A percentile compares a stretch with the other conserved stretches of the same genome.
Conservation (phyloP, 1,284 basidiomycete species). For the Cronartium quercuum region DNA sequence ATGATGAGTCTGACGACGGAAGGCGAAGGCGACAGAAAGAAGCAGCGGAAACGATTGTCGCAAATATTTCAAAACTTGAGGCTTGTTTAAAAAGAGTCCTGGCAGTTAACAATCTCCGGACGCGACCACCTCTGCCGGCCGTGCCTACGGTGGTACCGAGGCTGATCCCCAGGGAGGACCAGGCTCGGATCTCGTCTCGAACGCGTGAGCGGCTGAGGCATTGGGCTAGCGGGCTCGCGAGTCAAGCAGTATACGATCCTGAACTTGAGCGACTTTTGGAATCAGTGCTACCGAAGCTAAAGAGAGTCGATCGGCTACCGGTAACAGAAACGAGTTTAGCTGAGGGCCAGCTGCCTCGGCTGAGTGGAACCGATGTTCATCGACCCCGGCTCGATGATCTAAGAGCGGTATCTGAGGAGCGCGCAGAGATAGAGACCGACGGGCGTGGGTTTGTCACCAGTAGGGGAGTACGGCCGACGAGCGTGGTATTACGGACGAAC, state of each 20-base stretch:
- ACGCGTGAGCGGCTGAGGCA: slow-evolving; percentile 13
- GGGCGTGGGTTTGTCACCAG: not conserved
- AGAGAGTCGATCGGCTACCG: not conserved
- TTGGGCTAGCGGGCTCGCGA: slow-evolving; percentile 19
- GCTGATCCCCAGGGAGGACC: not conserved
- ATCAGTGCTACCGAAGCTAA: slow-evolving; percentile 1
- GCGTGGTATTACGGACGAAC: slow-evolving; percentile 7
- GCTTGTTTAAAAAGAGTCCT: slow-evolving; percentile 12
- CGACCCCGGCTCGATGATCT: slow-evolving; percentile 16
- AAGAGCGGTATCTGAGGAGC: not conserved
- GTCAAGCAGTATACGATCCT: slow-evolving; percentile 23
- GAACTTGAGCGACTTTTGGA: slow-evolving; percentile 9
- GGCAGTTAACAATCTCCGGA: not conserved
- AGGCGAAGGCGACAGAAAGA: not conserved
- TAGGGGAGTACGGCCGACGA: not conserved
- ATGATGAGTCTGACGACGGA: not conserved
- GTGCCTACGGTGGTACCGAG: not conserved
- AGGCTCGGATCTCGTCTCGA: not conserved
- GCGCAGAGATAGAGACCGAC: not conserved
- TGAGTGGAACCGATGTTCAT: slow-evolving; percentile 19
- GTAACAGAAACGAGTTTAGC: not conserved
- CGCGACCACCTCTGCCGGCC: not conserved
- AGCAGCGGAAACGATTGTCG: slow-evolving; percentile 1
- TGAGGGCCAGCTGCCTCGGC: slow-evolving; percentile 7
- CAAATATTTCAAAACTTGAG: slow-evolving; percentile 18